A percentile compares a stretch with the other conserved stretches of the same genome.
These are phyloP conservation scores for Alloascoidea africana DNA, from an alignment of 805 yeast species.

Conservation along the genomic window DNA sequence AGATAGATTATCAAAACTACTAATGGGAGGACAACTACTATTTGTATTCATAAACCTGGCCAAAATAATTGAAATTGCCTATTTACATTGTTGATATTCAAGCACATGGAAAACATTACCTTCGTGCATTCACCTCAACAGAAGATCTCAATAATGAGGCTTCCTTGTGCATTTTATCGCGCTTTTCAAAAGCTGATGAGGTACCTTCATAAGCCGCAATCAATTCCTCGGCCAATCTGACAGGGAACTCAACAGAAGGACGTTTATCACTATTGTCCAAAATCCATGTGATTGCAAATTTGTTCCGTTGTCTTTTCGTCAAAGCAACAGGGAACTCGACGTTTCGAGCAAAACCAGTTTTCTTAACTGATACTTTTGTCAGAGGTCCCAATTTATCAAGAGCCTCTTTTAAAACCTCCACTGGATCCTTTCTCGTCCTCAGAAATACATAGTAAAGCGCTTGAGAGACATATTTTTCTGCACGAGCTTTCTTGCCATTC, in stretches of 20 bases:
- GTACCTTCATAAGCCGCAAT: slow-evolving; percentile 63
- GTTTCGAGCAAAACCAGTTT: slow-evolving; percentile 78
- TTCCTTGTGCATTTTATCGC: slow-evolving; percentile 65
- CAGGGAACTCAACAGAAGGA: slow-evolving; percentile 67
- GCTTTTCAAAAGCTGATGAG: slow-evolving; percentile 73
- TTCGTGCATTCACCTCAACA: too few species aligned
- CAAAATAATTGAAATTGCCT: too few species aligned
- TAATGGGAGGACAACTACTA: too few species aligned
- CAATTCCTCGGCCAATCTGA: slow-evolving; percentile 84
- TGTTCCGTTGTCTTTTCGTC: slow-evolving; percentile 64
- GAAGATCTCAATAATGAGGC: too few species aligned
- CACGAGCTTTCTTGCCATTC: slow-evolving; percentile 74
- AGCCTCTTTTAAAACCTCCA: slow-evolving; percentile 53
- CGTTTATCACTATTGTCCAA: slow-evolving; percentile 72
- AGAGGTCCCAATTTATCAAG: slow-evolving; percentile 78
- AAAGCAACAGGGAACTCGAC: slow-evolving; percentile 73
- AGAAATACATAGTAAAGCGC: slow-evolving; percentile 72
- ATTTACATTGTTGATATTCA: too few species aligned
- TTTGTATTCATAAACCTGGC: too few species aligned
- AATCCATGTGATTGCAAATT: slow-evolving; percentile 86
- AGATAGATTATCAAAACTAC: too few species aligned
- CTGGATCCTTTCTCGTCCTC: slow-evolving; percentile 66
- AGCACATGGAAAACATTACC: too few species aligned
- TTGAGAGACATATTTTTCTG: slow-evolving; percentile 55
- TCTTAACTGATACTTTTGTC: slow-evolving; percentile 58